Conservation (phyloP, 306 rosid genomes). For the Chamaecrista fasciculata region DNA sequence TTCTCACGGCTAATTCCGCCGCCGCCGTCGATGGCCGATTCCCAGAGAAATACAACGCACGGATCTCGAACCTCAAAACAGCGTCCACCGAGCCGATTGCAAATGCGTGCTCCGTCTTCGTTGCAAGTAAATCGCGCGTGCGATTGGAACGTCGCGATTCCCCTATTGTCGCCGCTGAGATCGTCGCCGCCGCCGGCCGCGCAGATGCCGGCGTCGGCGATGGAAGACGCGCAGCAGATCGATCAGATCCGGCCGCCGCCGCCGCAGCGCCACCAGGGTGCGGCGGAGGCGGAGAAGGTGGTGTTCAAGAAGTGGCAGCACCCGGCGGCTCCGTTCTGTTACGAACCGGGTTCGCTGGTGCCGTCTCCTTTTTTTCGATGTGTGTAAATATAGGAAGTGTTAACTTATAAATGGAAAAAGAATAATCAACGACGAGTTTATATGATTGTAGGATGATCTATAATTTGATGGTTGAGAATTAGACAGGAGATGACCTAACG, state of each 20-base stretch:
- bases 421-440: background rate
- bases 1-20: background rate
- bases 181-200: constrained; percentile 56
- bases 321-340: constrained; percentile 92
- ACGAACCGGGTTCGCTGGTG: constrained; percentile 48
- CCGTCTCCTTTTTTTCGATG: constrained; percentile 60
- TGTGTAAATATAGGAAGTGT: constrained; percentile 29
- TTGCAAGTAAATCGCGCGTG: constrained; percentile 52
- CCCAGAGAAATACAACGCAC: constrained; percentile 25
- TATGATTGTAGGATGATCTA: constrained; percentile 18
- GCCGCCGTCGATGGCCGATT: constrained; percentile 50
- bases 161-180: constrained; percentile 71
- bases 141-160: constrained; percentile 91
- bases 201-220: background rate
- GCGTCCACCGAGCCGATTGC: constrained; percentile 67
- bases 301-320: constrained; percentile 85
- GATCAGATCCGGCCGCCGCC: constrained; percentile 30
- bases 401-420: background rate
- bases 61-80: constrained; percentile 23
- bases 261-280: constrained; percentile 11
- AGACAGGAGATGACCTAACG: background rate
- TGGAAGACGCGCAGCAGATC: constrained; percentile 24
- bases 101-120: constrained; percentile 80
- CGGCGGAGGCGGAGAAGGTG: constrained; percentile 42
- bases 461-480: constrained; percentile 12